Base-by-base conservation (phyloP, 148 eudicot species). In the Chenopodium quinoa region DNA sequence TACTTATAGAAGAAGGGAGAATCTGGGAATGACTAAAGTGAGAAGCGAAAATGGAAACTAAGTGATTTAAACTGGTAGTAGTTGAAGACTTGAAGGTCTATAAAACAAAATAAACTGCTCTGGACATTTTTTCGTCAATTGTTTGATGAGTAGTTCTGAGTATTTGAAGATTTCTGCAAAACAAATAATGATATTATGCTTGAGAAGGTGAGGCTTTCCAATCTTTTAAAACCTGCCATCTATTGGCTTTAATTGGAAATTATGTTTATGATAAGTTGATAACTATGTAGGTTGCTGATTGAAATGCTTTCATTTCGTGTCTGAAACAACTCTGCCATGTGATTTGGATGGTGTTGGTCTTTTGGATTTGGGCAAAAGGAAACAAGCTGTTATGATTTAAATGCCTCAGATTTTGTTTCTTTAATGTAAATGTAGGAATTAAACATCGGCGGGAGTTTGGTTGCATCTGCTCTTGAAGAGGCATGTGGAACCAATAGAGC, bases 361-460 rank as follows among this genome's bases (percentile, higher is more conserved):
- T 60, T 31, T 32, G 64, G 78, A 70, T 14, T 10, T 31, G 16
- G 32, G 76, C 31, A 77, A 44, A 52, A 48, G n/a, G 46, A 58
- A 68, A 64, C 65, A 22, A 23, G 31, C 69, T 31, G 37, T 20
- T 84, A 27, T 65, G 32, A 13, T 56, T 67, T 19, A 56, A 75
- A 73, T 27, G 52, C 25, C 75, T 68, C 48, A n/a, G 14, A 72
- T 34, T 64, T 71, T 73, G 17, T 44, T 67, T 78, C 47, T 17
- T n/a, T 37, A 56, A 56, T 76, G 71, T 71, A 66, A 27, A 12
- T 90, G 75, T 84, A 94, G 99, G 96, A 97, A 86, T 86, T 97
- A 82, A 94, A 94, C 77, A 91, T 94, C 75, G 99, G 99, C 81
- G 96, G 94, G 80, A 91, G 94, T 86, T 88, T 89, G 78, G 94